Evolutionary conservation across 2,329 filamentous ascomycete genomes (phyloP).

Genomic region (Calycina herbarum): DNA sequence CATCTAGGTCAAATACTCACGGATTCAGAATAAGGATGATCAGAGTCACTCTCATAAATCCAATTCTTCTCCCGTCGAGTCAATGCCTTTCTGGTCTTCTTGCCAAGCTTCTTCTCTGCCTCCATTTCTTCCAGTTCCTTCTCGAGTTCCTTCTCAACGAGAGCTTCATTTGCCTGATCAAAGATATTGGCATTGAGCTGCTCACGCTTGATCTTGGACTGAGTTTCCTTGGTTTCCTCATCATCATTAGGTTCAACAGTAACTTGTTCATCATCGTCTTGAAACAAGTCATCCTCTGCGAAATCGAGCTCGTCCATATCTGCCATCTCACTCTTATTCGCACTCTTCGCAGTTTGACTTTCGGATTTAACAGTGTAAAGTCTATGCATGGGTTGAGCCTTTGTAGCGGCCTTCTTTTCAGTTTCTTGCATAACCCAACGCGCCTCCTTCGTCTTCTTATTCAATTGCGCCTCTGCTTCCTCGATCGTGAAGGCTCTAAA

Average conservation of each 20-base stretch:
- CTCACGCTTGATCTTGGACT: constrained; percentile 72
- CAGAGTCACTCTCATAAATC: constrained; percentile 76
- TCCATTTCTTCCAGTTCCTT: constrained; percentile 62
- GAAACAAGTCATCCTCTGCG: constrained; percentile 72
- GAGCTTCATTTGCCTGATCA: constrained; percentile 65
- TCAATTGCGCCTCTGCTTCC: constrained; percentile 82
- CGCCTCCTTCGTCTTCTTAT: constrained; percentile 71
- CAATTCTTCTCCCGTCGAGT: constrained; percentile 83
- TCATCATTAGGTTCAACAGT: constrained; percentile 77
- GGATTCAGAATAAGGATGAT: constrained; percentile 57
- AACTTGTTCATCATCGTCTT: constrained; percentile 81
- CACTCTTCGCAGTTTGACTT: constrained; percentile 61
- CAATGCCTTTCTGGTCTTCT: constrained; percentile 76
- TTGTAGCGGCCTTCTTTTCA: constrained; percentile 56
- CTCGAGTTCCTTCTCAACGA: constrained; percentile 51
- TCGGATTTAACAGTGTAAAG: constrained; percentile 63
- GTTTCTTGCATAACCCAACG: constrained; percentile 75
- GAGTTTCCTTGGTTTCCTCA: constrained; percentile 73
- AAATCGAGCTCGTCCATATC: constrained; percentile 71
- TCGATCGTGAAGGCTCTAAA: constrained; percentile 79
- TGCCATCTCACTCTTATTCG: constrained; percentile 61
- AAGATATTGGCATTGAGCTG: constrained; percentile 89
- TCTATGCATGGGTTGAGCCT: constrained; percentile 56
- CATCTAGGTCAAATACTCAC: constrained; percentile 39
- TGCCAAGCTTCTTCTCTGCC: constrained; percentile 69